A percentile compares a stretch with the other conserved stretches of the same genome.
Conservation (phyloP, 192 early-diverging fungal species). For the Backusella sp. region DNA sequence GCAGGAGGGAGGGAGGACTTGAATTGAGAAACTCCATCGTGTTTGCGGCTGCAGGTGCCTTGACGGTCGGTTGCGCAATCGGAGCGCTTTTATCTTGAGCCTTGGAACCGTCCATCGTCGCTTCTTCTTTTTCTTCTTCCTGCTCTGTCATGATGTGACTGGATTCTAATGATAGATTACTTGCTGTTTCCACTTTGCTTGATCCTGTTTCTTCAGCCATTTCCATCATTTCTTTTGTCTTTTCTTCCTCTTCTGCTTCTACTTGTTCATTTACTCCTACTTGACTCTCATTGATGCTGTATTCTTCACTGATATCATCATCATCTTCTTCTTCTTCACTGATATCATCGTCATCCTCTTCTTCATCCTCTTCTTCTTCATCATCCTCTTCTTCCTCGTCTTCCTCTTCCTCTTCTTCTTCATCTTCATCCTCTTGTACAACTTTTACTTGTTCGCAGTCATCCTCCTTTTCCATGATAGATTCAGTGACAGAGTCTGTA, state of each 20-base stretch:
- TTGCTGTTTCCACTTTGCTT: background rate
- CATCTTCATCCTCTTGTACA: background rate
- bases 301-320: too few relatives aligned
- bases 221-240: background rate
- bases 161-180: background rate
- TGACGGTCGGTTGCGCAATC: background rate
- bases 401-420: background rate
- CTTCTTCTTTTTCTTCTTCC: background rate
- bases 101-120: background rate
- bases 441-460: background rate
- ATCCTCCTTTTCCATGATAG: background rate
- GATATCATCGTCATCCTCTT: too few relatives aligned
- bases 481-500: background rate
- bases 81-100: background rate
- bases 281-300: too few relatives aligned
- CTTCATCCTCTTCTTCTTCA: background rate
- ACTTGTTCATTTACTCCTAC: too few relatives aligned
- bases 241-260: too few relatives aligned
- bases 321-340: too few relatives aligned
- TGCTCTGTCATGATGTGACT: background rate
- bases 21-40: background rate
- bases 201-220: background rate
- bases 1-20: conserved; percentile 1
- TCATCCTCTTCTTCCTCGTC: background rate
- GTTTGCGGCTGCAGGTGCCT: background rate